Evolutionary conservation across 1,284 basidiomycete genomes (phyloP), one percentile per base, ranked within the genome.

Genomic region (Tylopilus sp.): DNA sequence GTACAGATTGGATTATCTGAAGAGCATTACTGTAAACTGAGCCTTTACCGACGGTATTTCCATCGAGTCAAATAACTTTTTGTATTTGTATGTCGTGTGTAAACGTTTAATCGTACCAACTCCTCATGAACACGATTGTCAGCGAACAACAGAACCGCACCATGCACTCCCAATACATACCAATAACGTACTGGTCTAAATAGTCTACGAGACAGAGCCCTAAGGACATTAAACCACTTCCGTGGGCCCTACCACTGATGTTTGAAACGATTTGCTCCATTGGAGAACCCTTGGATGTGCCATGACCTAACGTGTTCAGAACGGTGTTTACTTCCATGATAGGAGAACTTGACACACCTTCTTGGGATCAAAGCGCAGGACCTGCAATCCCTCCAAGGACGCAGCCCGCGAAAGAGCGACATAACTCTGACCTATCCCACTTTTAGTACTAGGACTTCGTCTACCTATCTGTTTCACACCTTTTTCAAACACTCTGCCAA

Each of bases 371-470:
- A 96, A 96, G 3, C 89, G 85, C 19, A 90, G 75, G 3, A 96
- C 92, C 76, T 95, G 93, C 52, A 96, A 82, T 0, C 93, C 91
- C 17, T 93, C 89, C 50, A 95, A 80, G 14, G 89, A 89, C 0
- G 93, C 92, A 1, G 94, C 94, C 19, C 94, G 89, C 14, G 93
- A 94, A 14, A 96, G 83, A 0, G 94, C 94, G 19, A 95, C 93
- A 72, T 95, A 95, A 53, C 91, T 92, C 81, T 92, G 91, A 6
- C 88, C 88, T 87, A 64, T 19, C 27, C 6, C 7, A 3, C 25
- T 5, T 50, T 73, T n/a, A 72, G 64, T 27, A 41, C 39, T 42
- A 35, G 14, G 2, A 41, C 23, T 37, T 54, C 17, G 41, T 12
- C 14, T 25, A 21, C 17, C 0, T 12, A 27, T 48, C 13, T 62